phyloP scores from a whole-genome alignment of 257 asterid species.

The Solanum habrochaites region DNA sequence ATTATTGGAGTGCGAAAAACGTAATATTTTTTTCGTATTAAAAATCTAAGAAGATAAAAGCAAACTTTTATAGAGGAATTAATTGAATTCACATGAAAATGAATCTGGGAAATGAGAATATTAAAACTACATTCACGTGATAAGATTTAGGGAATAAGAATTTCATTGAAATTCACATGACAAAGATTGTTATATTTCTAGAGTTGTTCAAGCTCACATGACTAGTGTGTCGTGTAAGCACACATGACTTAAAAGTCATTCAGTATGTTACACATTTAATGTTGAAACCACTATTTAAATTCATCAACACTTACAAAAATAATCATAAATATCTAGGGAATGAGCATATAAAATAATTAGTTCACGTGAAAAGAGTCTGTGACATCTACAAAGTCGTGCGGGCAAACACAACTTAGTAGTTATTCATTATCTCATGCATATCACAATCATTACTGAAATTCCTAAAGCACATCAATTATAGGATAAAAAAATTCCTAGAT shows the following conservation, averaged over 20 bases:
- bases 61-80: background rate
- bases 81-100: background rate
- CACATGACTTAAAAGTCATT: background rate
- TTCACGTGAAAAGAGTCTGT: background rate
- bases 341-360: too few species aligned
- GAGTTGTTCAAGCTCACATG: background rate
- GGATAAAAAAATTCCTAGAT: too few species aligned
- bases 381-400: background rate
- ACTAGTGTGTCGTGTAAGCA: too few species aligned
- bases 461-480: too few species aligned
- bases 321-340: too few species aligned
- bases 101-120: background rate
- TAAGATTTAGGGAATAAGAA: too few species aligned
- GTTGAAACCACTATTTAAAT: too few species aligned
- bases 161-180: too few species aligned
- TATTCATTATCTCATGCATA: background rate
- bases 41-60: background rate
- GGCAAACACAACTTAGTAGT: background rate
- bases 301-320: too few species aligned
- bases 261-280: too few species aligned
- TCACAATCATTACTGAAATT: background rate
- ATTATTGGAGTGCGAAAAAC: background rate
- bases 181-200: too few species aligned
- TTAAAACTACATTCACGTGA: background rate
- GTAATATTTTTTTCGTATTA: too few species aligned